phyloP scores from a whole-genome alignment of 176 grass and related monocot genomes.

The Eleusine indica region DNA sequence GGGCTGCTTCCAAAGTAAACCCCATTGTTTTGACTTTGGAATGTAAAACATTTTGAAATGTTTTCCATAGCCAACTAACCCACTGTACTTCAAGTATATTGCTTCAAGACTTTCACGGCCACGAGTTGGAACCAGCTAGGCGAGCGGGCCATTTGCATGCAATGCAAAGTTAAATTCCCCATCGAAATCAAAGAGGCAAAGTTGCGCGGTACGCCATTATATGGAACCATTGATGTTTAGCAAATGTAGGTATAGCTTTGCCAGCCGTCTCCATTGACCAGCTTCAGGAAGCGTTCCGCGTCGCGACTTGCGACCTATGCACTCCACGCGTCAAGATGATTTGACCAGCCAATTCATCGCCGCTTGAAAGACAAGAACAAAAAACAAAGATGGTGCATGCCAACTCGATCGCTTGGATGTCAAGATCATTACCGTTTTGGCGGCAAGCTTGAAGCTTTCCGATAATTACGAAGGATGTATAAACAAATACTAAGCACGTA shows the following conservation, averaged over 20 bases:
- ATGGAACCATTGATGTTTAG: too few relatives aligned
- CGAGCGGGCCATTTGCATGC: neutral
- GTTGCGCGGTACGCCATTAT: too few relatives aligned
- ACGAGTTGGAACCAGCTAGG: neutral
- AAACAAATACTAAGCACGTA: neutral
- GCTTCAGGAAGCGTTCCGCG: neutral
- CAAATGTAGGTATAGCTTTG: too few relatives aligned
- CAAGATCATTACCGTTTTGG: neutral
- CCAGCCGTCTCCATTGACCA: too few relatives aligned
- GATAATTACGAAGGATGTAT: neutral
- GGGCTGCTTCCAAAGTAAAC: too few relatives aligned
- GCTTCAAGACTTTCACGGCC: neutral
- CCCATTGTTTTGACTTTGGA: too few relatives aligned
- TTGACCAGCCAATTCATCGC: neutral
- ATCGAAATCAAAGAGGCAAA: too few relatives aligned
- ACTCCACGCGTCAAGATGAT: neutral
- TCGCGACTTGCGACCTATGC: neutral
- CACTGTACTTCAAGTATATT: neutral
- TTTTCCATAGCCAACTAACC: neutral
- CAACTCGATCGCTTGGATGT: slow-evolving; percentile 4
- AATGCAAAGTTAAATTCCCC: neutral
- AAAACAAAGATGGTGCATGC: neutral
- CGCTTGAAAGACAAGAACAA: neutral
- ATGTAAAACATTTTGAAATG: neutral
- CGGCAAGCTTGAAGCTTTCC: neutral